Evolutionary conservation across 2,329 filamentous ascomycete genomes (phyloP).

Genomic region (Alternaria tenuissima): DNA sequence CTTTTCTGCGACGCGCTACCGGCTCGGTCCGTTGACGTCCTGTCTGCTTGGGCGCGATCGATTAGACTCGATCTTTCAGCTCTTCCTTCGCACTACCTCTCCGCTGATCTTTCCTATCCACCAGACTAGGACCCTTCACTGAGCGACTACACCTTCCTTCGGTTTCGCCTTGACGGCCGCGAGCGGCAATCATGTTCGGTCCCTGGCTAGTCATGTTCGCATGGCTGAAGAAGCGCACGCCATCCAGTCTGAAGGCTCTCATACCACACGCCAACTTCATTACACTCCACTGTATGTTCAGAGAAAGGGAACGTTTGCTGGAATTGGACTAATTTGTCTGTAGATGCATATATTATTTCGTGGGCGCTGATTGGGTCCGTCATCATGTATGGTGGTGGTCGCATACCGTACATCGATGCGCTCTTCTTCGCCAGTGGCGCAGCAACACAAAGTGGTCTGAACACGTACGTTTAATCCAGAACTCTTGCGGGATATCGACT

Average conservation of each 20-base stretch:
- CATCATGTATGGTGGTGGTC: slow-evolving; percentile 72
- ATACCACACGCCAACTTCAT: slow-evolving; percentile 82
- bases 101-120: neutral
- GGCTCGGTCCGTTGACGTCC: slow-evolving; percentile 34
- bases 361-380: slow-evolving; percentile 78
- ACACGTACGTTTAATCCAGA: slow-evolving; percentile 63
- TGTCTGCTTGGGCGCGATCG: slow-evolving; percentile 12
- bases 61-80: slow-evolving; percentile 12
- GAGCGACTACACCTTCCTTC: neutral
- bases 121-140: neutral
- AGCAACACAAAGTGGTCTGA: slow-evolving; percentile 91
- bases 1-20: slow-evolving; percentile 25
- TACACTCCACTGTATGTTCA: slow-evolving; percentile 71
- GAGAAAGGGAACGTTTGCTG: too few species aligned
- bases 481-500: slow-evolving; percentile 14
- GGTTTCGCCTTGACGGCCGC: slow-evolving; percentile 1
- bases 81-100: slow-evolving; percentile 9
- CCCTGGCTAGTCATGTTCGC: slow-evolving; percentile 40
- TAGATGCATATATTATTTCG: slow-evolving; percentile 82
- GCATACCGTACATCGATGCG: slow-evolving; percentile 82
- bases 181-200: slow-evolving; percentile 37
- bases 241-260: slow-evolving; percentile 28
- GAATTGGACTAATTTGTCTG: slow-evolving; percentile 13
- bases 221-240: slow-evolving; percentile 41
- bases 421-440: slow-evolving; percentile 87